Conservation (phyloP, 352 stramenopile species). For the Pythium utonaiense region DNA sequence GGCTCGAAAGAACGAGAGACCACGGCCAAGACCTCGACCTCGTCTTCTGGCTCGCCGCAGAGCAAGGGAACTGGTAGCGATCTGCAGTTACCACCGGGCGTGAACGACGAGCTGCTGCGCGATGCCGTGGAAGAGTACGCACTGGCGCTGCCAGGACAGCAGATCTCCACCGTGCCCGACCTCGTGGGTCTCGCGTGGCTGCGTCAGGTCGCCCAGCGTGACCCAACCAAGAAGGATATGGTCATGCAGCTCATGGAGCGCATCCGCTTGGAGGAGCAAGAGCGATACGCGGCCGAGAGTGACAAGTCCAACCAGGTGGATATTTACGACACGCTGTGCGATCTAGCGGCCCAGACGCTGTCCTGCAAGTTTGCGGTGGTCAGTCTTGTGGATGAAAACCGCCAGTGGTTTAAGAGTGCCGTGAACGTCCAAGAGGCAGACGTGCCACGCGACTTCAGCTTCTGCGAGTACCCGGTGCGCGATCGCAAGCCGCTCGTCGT, state of each 20-base stretch:
- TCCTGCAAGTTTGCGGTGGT: constrained; percentile 79
- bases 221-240: constrained; percentile 70
- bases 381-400: constrained; percentile 90
- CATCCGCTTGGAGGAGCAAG: constrained; percentile 42
- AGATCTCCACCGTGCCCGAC: constrained; percentile 59
- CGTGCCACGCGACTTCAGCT: constrained; percentile 81
- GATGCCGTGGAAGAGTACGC: constrained; percentile 73
- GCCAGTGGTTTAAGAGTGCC: constrained; percentile 94
- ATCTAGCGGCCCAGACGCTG: constrained; percentile 71
- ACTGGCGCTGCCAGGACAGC: constrained; percentile 53
- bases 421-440: constrained; percentile 74
- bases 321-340: constrained; percentile 83
- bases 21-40: constrained; percentile 8
- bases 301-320: constrained; percentile 54
- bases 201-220: constrained; percentile 58
- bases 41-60: constrained; percentile 17
- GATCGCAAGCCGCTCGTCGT: constrained; percentile 80
- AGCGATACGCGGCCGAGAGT: constrained; percentile 9
- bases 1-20: constrained; percentile 30
- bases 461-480: constrained; percentile 78
- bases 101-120: constrained; percentile 41
- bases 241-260: constrained; percentile 68
- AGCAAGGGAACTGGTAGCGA: neutral
- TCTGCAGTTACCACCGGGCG: constrained; percentile 30
- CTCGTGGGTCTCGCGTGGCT: constrained; percentile 78